Conservation (phyloP, 345 rosid species). For the Eucalyptus polyanthemos region DNA sequence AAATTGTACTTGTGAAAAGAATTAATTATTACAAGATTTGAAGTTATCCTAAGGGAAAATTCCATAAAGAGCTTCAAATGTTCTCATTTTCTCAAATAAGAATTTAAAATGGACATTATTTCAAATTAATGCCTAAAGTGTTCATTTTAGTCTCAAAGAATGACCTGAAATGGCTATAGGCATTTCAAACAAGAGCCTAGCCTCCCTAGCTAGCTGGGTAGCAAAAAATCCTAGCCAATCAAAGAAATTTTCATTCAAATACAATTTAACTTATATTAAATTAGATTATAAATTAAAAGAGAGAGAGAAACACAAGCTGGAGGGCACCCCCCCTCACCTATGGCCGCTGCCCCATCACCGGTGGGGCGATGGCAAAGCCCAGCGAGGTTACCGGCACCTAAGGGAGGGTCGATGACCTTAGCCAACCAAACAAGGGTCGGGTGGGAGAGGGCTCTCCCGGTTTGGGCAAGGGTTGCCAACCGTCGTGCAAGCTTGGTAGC, state of each 20-base stretch:
- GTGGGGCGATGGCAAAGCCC: fast-evolving
- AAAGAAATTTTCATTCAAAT: fast-evolving
- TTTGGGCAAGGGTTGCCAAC: fast-evolving
- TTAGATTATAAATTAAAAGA: no score
- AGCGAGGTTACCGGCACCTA: fast-evolving
- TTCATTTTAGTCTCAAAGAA: no score
- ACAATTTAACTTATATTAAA: no score
- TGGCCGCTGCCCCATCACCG: fast-evolving
- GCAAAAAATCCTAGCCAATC: no score
- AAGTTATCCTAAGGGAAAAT: no score
- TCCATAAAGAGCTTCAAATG: fast-evolving
- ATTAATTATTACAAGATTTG: background rate
- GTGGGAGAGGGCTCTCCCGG: fast-evolving
- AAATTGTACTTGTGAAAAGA: background rate
- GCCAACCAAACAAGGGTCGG: fast-evolving
- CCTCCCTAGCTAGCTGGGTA: fast-evolving
- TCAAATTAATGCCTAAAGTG: fast-evolving
- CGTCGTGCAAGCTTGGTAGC: fast-evolving
- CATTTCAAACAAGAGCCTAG: no score
- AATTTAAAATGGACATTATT: no score
- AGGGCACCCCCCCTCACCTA: fast-evolving
- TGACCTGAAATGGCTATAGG: fast-evolving
- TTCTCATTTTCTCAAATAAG: no score
- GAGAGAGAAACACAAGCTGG: no score
- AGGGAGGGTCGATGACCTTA: no score